Evolutionary conservation across 176 grass and related monocot genomes (phyloP).

Genomic region (Triticum turgidum): DNA sequence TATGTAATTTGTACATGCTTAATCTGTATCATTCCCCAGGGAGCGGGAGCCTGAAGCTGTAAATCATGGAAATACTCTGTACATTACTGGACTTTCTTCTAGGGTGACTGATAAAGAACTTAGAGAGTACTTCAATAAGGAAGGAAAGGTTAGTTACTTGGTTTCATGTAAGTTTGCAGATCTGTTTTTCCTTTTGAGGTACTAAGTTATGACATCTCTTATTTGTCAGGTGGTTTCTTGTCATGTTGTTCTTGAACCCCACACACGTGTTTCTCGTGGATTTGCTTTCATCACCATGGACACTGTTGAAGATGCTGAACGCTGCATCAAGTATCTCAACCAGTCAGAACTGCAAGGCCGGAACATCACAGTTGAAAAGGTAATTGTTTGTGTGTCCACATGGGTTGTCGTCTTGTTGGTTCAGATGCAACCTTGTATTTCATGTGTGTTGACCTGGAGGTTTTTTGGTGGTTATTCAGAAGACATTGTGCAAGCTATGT

Average conservation of each 20-base stretch:
- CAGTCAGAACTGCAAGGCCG: constrained; percentile 62
- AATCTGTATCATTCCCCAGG: constrained; percentile 19
- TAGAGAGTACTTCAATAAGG: constrained; percentile 62
- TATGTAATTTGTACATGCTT: not conserved
- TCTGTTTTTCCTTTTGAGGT: not conserved
- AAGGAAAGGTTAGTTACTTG: constrained; percentile 63
- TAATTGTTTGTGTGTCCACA: constrained; percentile 23
- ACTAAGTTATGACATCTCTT: constrained; percentile 6
- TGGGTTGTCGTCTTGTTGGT: constrained; percentile 25
- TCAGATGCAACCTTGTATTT: constrained; percentile 28
- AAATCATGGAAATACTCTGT: constrained; percentile 73
- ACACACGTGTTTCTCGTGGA: constrained; percentile 63
- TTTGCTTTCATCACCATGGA: constrained; percentile 83
- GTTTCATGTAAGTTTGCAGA: not conserved
- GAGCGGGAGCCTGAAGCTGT: constrained; percentile 45
- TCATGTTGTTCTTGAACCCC: constrained; percentile 69
- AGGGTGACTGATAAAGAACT: constrained; percentile 68
- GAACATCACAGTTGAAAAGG: constrained; percentile 71
- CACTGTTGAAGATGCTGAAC: constrained; percentile 64
- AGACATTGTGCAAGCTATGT: constrained; percentile 68
- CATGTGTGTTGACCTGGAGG: constrained; percentile 58
- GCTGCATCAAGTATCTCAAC: constrained; percentile 72
- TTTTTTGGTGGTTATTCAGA: constrained; percentile 88
- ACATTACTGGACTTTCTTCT: constrained; percentile 65
- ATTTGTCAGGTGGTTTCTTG: constrained; percentile 51